Percentiles rank a stretch among this genome's conserved stretches.
phyloP scores from a whole-genome alignment of 176 grass and related monocot genomes.

The Phoenix roebelenii region DNA sequence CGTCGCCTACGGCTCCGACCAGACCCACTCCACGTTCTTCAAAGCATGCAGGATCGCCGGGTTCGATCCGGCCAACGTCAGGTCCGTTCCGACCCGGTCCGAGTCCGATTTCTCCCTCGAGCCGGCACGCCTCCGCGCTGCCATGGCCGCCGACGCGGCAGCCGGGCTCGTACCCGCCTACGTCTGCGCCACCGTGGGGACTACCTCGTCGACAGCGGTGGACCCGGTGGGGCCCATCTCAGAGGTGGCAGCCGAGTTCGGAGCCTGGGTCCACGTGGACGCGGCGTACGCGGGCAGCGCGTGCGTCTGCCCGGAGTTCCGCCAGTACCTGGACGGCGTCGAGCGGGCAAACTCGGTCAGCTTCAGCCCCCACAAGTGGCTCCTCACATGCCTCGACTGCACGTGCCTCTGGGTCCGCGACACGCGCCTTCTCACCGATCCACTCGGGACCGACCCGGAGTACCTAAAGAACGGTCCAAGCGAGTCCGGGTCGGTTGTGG shows the following conservation, averaged over 20 bases:
- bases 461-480: slow-evolving; percentile 52
- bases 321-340: slow-evolving; percentile 30
- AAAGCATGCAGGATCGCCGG: slow-evolving; percentile 42
- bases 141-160: slow-evolving; percentile 23
- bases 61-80: slow-evolving; percentile 25
- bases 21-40: slow-evolving; percentile 49
- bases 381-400: slow-evolving; percentile 34
- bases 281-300: slow-evolving; percentile 41
- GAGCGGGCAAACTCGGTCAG: slow-evolving; percentile 37
- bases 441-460: slow-evolving; percentile 34
- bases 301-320: slow-evolving; percentile 58
- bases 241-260: slow-evolving; percentile 14
- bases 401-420: slow-evolving; percentile 40
- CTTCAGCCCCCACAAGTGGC: slow-evolving; percentile 52
- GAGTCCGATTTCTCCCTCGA: slow-evolving; percentile 29
- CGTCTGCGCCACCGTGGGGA: slow-evolving; percentile 43
- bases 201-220: slow-evolving; percentile 40
- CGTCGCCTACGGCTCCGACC: slow-evolving; percentile 33
- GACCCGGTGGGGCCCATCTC: slow-evolving; percentile 31
- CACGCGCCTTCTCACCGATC: slow-evolving; percentile 14
- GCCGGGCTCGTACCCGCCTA: slow-evolving; percentile 40
- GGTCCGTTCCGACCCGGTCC: slow-evolving; percentile 3
- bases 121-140: slow-evolving; percentile 1
- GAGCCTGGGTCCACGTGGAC: slow-evolving; percentile 43
- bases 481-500: slow-evolving; percentile 31